Evolutionary conservation across 176 grass and related monocot species (phyloP), one percentile per base, ranked within the genome.

Genomic region (Musa troglodytarum): DNA sequence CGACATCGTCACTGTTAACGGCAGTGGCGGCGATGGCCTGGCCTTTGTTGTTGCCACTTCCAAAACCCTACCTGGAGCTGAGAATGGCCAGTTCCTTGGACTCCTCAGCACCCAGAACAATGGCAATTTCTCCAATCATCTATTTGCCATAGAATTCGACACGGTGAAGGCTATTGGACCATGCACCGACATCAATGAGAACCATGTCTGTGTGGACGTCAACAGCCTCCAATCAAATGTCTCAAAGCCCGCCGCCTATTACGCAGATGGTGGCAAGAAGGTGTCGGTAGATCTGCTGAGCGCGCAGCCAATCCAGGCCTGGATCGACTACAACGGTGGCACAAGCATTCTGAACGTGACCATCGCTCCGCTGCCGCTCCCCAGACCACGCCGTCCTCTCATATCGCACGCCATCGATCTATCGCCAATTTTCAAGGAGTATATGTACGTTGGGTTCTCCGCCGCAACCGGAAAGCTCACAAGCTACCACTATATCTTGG

Each of bases 61-160:
- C 21, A 77, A 68, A 52, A 16, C 16, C 24, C 83, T 83, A 2
- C 76, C 71, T 17, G 67, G 53, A 0, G 83, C 79, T 16, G 10
- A 65, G 10, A 7, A 9, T 8, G 80, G 69, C 20, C 53, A 72
- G 24, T 89, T 65, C 64, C 83, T 89, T 12, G 87, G 77, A 57
- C 77, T 83, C 17, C 58, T 81, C 51, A 76, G 66, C 17, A 11
- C 15, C 10, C 1, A 14, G 24, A 86, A 64, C 8, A 69, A 62
- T 3, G 83, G 83, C 29, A 78, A 83, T 22, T 7, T 25, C 23
- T 59, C 53, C 53, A 89, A 89, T 76, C 73, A 83, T 25, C 50
- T 89, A 20, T 65, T 89, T 49, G 83, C 83, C 24, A 66, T 89
- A 17, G 87, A 89, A 49, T 85, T 89, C 72, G 83, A 85, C 76